Base-by-base conservation (phyloP, 345 rosid genomes). In the Iberis pinnata region DNA sequence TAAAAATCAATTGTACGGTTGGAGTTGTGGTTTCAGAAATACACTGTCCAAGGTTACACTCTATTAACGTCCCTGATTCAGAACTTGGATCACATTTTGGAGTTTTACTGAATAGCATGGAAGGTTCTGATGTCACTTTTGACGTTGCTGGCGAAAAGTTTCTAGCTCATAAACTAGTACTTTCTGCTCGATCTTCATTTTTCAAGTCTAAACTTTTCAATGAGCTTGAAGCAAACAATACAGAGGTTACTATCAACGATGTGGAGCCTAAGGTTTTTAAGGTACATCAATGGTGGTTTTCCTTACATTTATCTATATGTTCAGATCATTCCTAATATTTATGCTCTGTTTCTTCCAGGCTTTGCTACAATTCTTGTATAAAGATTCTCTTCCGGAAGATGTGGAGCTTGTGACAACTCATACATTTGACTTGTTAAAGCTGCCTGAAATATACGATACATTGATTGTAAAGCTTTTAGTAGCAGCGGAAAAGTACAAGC, bases 111-210 rank as follows among this genome's bases (percentile, higher is more conserved):
- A 95, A 86, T 25, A 75, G 82, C 70, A 83, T 80, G 76, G 57
- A 74, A 68, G 95, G 95, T 29, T 75, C 86, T 39, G 94, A 93
- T 72, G 60, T 93, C 57, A 67, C 52, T 52, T 81, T 93, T 27
- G 69, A 76, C 62, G 80, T 93, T 63, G 80, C 83, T 2, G 89
- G 82, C 49, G 89, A 86, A 73, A 75, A 64, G 17, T 81, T 80
- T 65, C 76, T 37, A 65, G 97, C 95, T 55, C 97, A 88, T 58
- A 93, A 88, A 61, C 49, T 88, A 76, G 81, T 93, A 26, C 80
- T 93, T 46, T 95, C 97, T 40, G 95, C 92, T 51, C 97, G 97
- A 45, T 88, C 97, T 22, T 95, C 88, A 45, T 88, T 80, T 60
- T 93, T 93, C 64, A 83, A 78, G 71, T 94, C 92, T 5, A 90